Percentiles rank a stretch among this genome's conserved stretches.
Evolutionary conservation across 106 monocot species (phyloP).

Genomic region (Dactylorhiza incarnata): DNA sequence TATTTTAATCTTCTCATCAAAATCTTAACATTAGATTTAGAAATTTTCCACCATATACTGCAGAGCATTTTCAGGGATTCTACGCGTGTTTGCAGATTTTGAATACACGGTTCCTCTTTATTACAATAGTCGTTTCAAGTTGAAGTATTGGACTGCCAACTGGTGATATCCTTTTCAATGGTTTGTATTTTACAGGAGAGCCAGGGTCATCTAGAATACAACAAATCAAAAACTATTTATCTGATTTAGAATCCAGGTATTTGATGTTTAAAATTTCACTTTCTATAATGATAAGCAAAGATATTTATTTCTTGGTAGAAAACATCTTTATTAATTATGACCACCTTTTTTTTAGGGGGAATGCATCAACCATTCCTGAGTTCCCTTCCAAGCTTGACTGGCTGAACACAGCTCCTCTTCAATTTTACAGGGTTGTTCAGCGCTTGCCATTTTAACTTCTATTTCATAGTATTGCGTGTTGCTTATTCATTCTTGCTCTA

Average conservation of each 20-base stretch:
- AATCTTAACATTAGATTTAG: neutral
- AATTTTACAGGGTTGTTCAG: slow-evolving; percentile 63
- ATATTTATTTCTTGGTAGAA: neutral
- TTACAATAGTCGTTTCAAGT: neutral
- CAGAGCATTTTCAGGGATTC: neutral
- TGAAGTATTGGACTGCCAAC: neutral
- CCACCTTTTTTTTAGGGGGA: slow-evolving; percentile 37
- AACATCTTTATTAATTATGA: neutral
- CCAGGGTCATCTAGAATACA: slow-evolving; percentile 43
- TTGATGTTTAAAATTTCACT: slow-evolving; percentile 9
- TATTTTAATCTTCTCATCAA: neutral
- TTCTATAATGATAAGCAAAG: neutral
- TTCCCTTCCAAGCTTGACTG: slow-evolving; percentile 92
- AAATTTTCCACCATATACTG: neutral
- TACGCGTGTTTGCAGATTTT: neutral
- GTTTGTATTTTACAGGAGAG: slow-evolving; percentile 29
- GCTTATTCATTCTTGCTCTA: neutral
- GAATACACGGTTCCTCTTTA: neutral
- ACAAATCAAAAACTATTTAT: slow-evolving; percentile 60
- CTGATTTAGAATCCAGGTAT: slow-evolving; percentile 73
- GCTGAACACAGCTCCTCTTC: slow-evolving; percentile 93
- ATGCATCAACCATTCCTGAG: slow-evolving; percentile 63
- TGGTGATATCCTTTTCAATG: neutral
- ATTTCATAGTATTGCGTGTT: neutral
- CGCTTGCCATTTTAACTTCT: neutral